Base-by-base conservation (phyloP, 164 flowering plant species). In the Umbellularia californica region DNA sequence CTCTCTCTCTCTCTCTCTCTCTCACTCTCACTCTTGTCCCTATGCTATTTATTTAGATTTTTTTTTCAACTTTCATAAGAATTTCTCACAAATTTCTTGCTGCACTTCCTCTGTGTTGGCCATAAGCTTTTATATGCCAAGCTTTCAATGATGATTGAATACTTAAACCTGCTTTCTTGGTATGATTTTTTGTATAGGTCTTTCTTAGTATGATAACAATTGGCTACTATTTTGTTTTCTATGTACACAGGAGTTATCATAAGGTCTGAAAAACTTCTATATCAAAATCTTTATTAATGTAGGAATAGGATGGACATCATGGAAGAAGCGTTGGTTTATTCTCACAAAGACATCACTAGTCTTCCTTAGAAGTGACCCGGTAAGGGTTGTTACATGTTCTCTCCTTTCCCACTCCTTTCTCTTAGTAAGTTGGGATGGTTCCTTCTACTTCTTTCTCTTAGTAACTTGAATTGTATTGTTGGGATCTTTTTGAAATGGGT, bases 271-370 rank as follows among this genome's bases (percentile, higher is more conserved):
- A 67, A 41, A 67, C 47, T 67, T 25, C 47, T 28, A 30, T 30
- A 67, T 67, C 28, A 10, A 20, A 65, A 27, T 25, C 10, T 23
- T 35, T 65, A 15, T 5, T 9, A 28, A 51, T 55, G 65, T 52
- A 95, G 98, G 97, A 82, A 88, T 95, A 78, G 99, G 99, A 81
- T 95, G 99, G 99, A 93, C 97, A 74, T 92, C 98, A 13, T 95
- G 99, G 99, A 95, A 95, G 86, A 95, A 95, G 76, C 87, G 99
- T 69, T 95, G 99, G 99, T 95, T 95, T 83, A 92, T 95, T 68
- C 77, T 95, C 70, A 92, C 99, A 30, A 90, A 87, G 9, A 92
- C 95, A 67, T 93, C 98, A 11, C 81, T 95, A 75, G 97, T 95
- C 81, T 95, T 95, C 85, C 93, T 88, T 78, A 84, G 98, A 84